Percentiles rank a stretch among this genome's conserved stretches.
These are phyloP conservation scores for Trypanosoma avium DNA, from an alignment of 208 protist species.

Conservation along the genomic window DNA sequence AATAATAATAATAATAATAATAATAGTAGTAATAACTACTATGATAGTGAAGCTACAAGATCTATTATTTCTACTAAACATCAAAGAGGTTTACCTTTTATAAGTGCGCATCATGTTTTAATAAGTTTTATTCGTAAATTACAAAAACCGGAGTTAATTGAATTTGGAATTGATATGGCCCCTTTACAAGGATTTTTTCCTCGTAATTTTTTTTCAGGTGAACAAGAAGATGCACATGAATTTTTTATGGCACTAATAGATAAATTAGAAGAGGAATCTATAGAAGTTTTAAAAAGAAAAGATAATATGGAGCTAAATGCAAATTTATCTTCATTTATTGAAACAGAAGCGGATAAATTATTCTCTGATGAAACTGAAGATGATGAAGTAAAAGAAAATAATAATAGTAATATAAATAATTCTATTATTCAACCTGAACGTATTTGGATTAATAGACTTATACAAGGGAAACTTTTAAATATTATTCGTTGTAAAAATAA, in stretches of 20 bases:
- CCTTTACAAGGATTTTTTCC: constrained; percentile 39
- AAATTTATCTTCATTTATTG: background rate
- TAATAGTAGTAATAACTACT: background rate
- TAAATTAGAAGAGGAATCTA: constrained; percentile 68
- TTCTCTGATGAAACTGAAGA: constrained; percentile 1
- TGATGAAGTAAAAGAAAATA: constrained; percentile 3
- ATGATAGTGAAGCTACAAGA: background rate
- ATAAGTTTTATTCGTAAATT: background rate
- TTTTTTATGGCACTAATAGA: constrained; percentile 63
- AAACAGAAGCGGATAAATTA: background rate
- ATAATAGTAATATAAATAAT: background rate
- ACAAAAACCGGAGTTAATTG: constrained; percentile 9
- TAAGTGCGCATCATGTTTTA: background rate
- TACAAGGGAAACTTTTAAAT: constrained; percentile 73
- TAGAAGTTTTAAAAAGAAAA: constrained; percentile 17
- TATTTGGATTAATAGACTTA: constrained; percentile 68
- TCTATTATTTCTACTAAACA: background rate
- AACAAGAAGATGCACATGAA: constrained; percentile 87
- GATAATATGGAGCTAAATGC: constrained; percentile 7
- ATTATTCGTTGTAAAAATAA: constrained; percentile 69
- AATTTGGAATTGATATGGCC: constrained; percentile 28
- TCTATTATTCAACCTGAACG: constrained; percentile 9
- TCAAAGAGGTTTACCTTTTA: background rate
- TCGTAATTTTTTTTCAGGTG: constrained; percentile 62
- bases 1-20: background rate